Evolutionary conservation across 169 alveolate species (phyloP), one percentile per base, ranked within the genome.

Genomic region (Plasmodium gallinaceum): DNA sequence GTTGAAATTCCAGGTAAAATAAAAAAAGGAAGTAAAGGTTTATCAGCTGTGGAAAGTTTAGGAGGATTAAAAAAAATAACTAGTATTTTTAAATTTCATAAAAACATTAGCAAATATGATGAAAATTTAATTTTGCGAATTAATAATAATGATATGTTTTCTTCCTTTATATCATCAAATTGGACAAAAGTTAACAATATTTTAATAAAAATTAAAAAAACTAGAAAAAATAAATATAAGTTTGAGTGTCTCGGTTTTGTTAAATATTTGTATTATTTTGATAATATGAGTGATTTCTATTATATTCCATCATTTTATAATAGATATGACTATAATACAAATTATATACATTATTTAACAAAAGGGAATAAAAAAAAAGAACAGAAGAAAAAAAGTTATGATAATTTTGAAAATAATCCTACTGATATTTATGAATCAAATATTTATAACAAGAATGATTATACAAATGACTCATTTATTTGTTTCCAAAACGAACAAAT

Each of bases 11-110:
- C 91, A 37, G 91, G 91, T 26, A 83, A 54, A 60, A 12, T 83
- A 43, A 83, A 39, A 68, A 83, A 83, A 37, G 83, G 91, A 22
- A 39, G 85, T 18, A 83, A 18, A 2, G 91, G 91, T 20, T 83
- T 83, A 18, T 83, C 91, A 46, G 91, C 91, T 22, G 91, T 83
- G 8, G 91, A 83, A 83, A 68, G 85, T 72, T 68, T 83, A 61
- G 91, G 91, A 7, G 91, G 91, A 0, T 42, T 83, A 52, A 68
- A 83, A 51, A 83, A 83, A 83, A 83, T 83, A 14, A 83, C 91
- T 18, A 85, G 66, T 32, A 18, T 83, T 32, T 83, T 83, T 48
- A 57, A 66, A 14, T 14, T 37, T 60, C 75, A 76, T 43, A 57
- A 64, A 7, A 65, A 78, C 46, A 69, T 26, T 46, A 39, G 65